Conservation (phyloP, 1,284 basidiomycete species). For the Rhodotorula sp. region DNA sequence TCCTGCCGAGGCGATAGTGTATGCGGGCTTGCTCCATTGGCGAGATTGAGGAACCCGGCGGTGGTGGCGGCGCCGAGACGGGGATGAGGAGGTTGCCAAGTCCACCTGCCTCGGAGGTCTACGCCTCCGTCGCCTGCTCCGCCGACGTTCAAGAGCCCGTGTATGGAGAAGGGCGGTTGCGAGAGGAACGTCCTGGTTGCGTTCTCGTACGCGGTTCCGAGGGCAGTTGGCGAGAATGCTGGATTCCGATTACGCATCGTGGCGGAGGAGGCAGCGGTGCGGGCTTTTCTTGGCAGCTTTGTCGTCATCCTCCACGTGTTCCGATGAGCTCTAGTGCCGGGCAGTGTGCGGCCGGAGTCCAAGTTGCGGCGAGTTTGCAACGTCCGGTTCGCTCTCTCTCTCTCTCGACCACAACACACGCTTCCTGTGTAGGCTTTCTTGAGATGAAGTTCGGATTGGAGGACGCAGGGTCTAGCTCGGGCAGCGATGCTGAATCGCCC, state of each 20-base stretch:
- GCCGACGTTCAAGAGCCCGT: constrained; percentile 18
- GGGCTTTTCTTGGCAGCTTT: too few species aligned
- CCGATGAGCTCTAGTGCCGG: background rate
- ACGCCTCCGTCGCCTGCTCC: constrained; percentile 35
- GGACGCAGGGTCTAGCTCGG: background rate
- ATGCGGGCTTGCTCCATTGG: background rate
- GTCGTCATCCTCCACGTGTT: background rate
- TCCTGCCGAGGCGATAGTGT: too few species aligned
- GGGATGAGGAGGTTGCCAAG: background rate
- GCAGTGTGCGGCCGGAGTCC: background rate
- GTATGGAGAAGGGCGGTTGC: background rate
- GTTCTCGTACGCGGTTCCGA: constrained; percentile 32
- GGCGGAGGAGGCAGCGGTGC: background rate
- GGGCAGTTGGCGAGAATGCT: constrained; percentile 8
- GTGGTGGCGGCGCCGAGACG: background rate
- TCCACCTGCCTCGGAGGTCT: constrained; percentile 32
- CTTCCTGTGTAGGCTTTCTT: background rate
- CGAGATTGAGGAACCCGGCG: too few species aligned
- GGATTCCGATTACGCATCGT: background rate
- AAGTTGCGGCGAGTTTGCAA: too few species aligned
- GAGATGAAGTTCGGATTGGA: constrained; percentile 14
- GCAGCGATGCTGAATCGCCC: background rate
- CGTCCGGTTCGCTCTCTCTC: background rate
- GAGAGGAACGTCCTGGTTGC: constrained; percentile 2
- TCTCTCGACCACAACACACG: background rate